These are phyloP conservation scores for Geranium incanum DNA, from an alignment of 441 rosid genomes.

Conservation along the genomic window DNA sequence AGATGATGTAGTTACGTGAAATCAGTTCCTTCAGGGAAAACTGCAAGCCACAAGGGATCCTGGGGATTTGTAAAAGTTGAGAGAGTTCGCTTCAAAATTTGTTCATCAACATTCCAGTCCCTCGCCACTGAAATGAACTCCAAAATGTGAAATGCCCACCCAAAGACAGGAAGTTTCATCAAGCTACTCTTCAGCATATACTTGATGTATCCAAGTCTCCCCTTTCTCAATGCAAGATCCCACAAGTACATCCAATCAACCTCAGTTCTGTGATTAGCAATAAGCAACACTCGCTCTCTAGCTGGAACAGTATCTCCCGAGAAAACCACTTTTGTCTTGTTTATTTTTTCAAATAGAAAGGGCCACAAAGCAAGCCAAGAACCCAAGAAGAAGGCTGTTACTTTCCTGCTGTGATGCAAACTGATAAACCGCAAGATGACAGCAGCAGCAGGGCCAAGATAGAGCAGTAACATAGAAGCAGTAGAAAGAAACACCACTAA, in stretches of 20 bases:
- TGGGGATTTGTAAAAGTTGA: constrained; percentile 61
- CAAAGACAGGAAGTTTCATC: constrained; percentile 84
- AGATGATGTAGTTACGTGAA: constrained; percentile 50
- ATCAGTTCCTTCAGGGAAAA: constrained; percentile 99
- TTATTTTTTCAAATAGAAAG: constrained; percentile 75
- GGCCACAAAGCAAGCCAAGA: constrained; percentile 94
- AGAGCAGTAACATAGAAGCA: constrained; percentile 68
- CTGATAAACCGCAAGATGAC: constrained; percentile 46
- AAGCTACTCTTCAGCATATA: constrained; percentile 89
- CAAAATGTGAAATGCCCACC: constrained; percentile 88
- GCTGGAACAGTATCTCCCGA: constrained; percentile 63
- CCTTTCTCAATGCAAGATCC: constrained; percentile 86
- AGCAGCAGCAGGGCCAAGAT: constrained; percentile 50
- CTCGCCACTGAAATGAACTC: constrained; percentile 95
- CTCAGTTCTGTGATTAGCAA: constrained; percentile 91
- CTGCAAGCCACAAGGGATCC: constrained; percentile 95
- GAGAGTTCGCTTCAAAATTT: constrained; percentile 48
- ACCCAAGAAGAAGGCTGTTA: constrained; percentile 54
- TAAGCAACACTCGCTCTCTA: constrained; percentile 62
- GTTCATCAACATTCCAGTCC: constrained; percentile 86
- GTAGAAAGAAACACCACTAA: constrained; percentile 64
- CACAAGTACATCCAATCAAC: constrained; percentile 99
- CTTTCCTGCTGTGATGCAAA: constrained; percentile 54
- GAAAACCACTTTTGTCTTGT: constrained; percentile 66
- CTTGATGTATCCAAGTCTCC: constrained; percentile 68